Base-by-base conservation (phyloP, 345 rosid genomes). In the Salix koriyanagi region DNA sequence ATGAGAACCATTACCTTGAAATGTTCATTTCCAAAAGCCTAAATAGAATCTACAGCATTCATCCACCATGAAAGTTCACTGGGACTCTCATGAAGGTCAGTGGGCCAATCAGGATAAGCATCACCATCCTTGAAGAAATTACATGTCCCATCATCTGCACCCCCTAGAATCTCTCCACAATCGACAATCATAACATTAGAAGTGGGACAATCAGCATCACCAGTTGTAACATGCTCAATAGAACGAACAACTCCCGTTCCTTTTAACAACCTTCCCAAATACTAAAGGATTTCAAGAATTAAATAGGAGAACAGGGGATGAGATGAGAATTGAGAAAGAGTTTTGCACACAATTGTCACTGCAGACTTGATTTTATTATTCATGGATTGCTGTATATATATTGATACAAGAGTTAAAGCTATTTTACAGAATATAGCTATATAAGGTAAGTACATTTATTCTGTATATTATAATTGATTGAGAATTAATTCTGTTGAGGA, bases 231-330 rank as follows among this genome's bases (percentile, higher is more conserved):
- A 72, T 92, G 96, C 84, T 93, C 98, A 23, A 90, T 84, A 0
- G 98, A 89, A 6, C 97, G 92, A 77, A 93, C 93, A 71, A 96
- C 95, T 42, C 98, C 99, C 94, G 92, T 91, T 77, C 98, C 99
- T 80, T 93, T 96, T n/a, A 3, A 84, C 76, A 50, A 96, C 96
- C 85, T 77, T 91, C 73, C 98, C 99, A 80, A 96, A 96, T 10
- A 96, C 94, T 28, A 28, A 28, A 28, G 30, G 30, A 28, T 28
- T 28, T 28, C 30, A 28, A 0, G 30, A 28, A 28, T 0, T 1
- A 28, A 28, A 28, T 2, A 28, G 0, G 2, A 28, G 30, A 28
- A 28, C 30, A 28, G 1, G 30, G 2, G 30, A 28, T 1, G 30
- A 28, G 30, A 28, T 28, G 30, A 28, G 30, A 28, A 28, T 28